phyloP scores from a whole-genome alignment of 2,329 filamentous ascomycete genomes.

The Ceratocystis huliohia region DNA sequence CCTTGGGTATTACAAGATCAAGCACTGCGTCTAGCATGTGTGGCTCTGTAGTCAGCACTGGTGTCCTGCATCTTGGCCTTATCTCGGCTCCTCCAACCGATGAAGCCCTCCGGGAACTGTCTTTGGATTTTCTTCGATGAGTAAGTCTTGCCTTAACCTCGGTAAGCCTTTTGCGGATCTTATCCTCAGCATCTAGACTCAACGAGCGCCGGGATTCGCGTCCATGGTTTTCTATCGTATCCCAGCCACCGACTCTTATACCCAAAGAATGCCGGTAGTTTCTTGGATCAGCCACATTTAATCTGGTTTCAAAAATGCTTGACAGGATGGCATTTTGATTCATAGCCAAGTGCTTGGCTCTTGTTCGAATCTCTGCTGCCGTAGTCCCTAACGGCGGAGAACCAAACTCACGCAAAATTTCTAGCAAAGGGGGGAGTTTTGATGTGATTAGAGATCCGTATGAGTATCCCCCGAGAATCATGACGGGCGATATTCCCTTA shows the following conservation, averaged over 20 bases:
- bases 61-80: neutral
- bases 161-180: constrained; percentile 35
- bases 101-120: neutral
- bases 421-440: constrained; percentile 50
- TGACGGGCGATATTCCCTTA: constrained; percentile 25
- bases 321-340: constrained; percentile 43
- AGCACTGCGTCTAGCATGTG: constrained; percentile 23
- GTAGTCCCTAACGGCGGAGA: constrained; percentile 41
- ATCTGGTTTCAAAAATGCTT: constrained; percentile 28
- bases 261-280: constrained; percentile 27
- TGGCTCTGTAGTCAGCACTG: neutral
- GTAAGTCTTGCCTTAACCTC: constrained; percentile 33
- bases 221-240: constrained; percentile 32
- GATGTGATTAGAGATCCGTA: constrained; percentile 77
- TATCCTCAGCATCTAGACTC: constrained; percentile 37
- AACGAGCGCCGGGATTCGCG: constrained; percentile 30
- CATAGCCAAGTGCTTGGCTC: constrained; percentile 54
- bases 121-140: constrained; percentile 10
- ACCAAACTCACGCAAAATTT: constrained; percentile 49
- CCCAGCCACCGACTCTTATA: constrained; percentile 40
- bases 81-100: neutral
- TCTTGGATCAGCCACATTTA: constrained; percentile 24
- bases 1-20: constrained; percentile 30
- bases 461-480: constrained; percentile 70
- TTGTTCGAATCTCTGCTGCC: constrained; percentile 55